A percentile compares a stretch with the other conserved stretches of the same genome.
Conservation (phyloP, 257 asterid genomes). For the Primulina tabacum region DNA sequence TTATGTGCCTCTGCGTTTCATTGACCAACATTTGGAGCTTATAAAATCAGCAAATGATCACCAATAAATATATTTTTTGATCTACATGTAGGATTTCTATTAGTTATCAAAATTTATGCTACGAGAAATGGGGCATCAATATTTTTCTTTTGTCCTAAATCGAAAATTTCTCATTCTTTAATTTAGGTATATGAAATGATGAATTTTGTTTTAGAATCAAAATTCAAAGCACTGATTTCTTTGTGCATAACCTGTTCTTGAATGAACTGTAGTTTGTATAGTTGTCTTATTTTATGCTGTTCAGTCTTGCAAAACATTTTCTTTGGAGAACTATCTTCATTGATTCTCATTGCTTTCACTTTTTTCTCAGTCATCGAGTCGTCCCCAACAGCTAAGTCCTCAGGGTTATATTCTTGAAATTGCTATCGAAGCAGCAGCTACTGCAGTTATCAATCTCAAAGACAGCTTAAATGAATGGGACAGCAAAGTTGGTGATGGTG, state of each 20-base stretch:
- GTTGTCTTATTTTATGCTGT: slow-evolving; percentile 22
- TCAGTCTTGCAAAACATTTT: not conserved
- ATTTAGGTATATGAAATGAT: slow-evolving; percentile 5
- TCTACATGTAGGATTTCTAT: not conserved
- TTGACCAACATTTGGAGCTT: slow-evolving; percentile 6
- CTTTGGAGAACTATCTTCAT: slow-evolving; percentile 11
- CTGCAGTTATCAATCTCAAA: slow-evolving; percentile 55
- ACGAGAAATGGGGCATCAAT: not conserved
- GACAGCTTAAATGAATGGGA: slow-evolving; percentile 92
- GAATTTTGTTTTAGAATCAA: slow-evolving; percentile 1
- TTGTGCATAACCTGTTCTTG: slow-evolving; percentile 14
- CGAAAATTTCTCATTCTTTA: slow-evolving; percentile 1
- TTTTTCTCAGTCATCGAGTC: slow-evolving; percentile 51
- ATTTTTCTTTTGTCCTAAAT: not conserved
- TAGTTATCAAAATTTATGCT: not conserved
- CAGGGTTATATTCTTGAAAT: slow-evolving; percentile 66
- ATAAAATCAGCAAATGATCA: slow-evolving; percentile 4
- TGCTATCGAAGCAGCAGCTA: slow-evolving; percentile 92
- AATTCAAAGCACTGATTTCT: not conserved
- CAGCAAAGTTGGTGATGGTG: slow-evolving; percentile 97
- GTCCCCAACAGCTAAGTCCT: slow-evolving; percentile 64
- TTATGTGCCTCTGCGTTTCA: slow-evolving; percentile 7
- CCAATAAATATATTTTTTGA: not conserved
- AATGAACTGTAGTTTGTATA: slow-evolving; percentile 21
- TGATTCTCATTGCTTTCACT: slow-evolving; percentile 25